phyloP scores from a whole-genome alignment of 331 rosid genomes.

The Malus hybrid region DNA sequence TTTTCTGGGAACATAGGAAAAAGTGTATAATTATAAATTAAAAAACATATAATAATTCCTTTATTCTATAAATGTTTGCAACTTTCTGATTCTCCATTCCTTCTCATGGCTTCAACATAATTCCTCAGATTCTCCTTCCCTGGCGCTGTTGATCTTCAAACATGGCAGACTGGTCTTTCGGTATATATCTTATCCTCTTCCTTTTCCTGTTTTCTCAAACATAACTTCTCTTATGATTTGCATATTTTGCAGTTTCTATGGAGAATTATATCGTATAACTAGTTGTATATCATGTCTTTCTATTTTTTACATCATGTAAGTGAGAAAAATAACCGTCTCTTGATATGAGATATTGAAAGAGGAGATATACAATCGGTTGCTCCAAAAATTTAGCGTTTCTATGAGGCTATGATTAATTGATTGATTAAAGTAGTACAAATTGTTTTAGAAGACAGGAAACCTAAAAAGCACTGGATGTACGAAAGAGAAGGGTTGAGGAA shows the following conservation, averaged over 20 bases:
- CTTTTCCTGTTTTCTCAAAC: too few species aligned
- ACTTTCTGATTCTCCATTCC: not conserved
- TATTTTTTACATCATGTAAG: too few species aligned
- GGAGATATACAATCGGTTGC: too few species aligned
- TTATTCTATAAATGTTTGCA: too few species aligned
- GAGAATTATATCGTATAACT: too few species aligned
- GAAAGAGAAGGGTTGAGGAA: not conserved
- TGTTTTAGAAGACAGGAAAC: not conserved
- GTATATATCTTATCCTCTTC: not conserved
- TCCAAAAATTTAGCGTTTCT: too few species aligned
- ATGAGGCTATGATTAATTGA: not conserved
- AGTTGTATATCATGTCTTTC: too few species aligned
- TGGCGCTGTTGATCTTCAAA: not conserved
- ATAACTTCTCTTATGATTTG: not conserved
- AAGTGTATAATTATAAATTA: not conserved
- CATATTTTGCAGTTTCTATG: not conserved
- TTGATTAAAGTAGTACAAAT: not conserved
- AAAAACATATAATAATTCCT: too few species aligned
- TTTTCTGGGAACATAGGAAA: not conserved
- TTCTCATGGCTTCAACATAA: not conserved
- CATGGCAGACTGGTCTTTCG: not conserved
- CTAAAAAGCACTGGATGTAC: not conserved
- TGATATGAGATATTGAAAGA: too few species aligned
- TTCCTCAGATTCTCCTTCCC: not conserved
- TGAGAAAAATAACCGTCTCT: too few species aligned